A percentile compares a stretch with the other conserved stretches of the same genome.
Conservation (phyloP, 495 filamentous ascomycete genomes). For the Aspergillus ellipticus region DNA sequence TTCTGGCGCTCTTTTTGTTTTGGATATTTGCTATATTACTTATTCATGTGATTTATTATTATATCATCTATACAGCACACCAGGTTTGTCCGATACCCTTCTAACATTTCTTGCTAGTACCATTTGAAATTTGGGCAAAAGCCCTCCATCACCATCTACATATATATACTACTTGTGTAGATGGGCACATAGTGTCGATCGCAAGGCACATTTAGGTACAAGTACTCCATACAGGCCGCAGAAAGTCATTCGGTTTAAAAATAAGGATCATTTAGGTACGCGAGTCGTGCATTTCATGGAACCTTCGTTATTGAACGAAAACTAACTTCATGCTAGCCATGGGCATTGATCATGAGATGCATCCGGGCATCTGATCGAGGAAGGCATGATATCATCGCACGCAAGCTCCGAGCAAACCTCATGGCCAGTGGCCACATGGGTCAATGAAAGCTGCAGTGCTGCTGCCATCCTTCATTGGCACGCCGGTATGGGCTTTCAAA, state of each 20-base stretch:
- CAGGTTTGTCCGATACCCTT: neutral
- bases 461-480: neutral
- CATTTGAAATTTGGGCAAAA: neutral
- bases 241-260: neutral
- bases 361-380: neutral
- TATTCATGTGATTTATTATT: neutral
- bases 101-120: neutral
- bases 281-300: neutral
- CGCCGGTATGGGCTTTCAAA: neutral
- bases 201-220: no score
- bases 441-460: neutral
- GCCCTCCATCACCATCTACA: neutral
- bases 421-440: neutral
- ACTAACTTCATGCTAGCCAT: neutral
- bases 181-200: no score
- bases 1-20: neutral
- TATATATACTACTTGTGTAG: neutral
- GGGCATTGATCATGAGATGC: neutral
- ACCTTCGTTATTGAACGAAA: neutral
- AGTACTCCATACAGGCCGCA: neutral
- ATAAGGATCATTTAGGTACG: neutral
- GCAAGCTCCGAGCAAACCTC: neutral
- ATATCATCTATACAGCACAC: neutral
- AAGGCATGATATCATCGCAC: slow-evolving; percentile 3
- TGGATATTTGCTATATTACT: neutral